Evolutionary conservation across 495 filamentous ascomycete species (phyloP).

Genomic region (Hypoxylon perforatum): DNA sequence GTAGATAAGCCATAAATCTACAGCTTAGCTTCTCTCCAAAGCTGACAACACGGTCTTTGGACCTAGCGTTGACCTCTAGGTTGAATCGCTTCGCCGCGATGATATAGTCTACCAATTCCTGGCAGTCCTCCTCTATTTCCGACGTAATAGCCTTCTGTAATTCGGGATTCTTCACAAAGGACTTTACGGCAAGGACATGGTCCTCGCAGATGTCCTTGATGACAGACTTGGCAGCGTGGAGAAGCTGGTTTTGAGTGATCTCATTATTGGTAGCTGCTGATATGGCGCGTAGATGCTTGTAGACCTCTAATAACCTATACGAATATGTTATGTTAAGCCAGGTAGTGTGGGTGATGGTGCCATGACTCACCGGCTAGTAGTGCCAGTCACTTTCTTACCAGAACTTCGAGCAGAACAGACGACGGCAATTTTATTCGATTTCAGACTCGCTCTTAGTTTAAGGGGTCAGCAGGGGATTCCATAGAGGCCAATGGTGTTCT

Average conservation of each 20-base stretch:
- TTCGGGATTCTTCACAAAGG: conserved; percentile 69
- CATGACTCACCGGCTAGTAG: conserved; percentile 87
- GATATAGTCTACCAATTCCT: conserved; percentile 65
- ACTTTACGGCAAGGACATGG: conserved; percentile 73
- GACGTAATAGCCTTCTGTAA: conserved; percentile 66
- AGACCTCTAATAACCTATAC: conserved; percentile 62
- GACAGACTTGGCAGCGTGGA: conserved; percentile 74
- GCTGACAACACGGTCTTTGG: conserved; percentile 89
- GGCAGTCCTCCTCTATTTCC: conserved; percentile 80
- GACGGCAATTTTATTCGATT: conserved; percentile 77
- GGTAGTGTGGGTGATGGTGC: conserved; percentile 4
- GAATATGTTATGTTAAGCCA: conserved; percentile 23
- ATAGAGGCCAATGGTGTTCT: conserved; percentile 13
- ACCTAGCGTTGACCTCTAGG: conserved; percentile 78
- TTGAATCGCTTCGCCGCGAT: conserved; percentile 67
- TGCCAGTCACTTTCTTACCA: conserved; percentile 88
- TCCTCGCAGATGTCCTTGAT: conserved; percentile 80
- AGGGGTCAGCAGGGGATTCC: conserved; percentile 25
- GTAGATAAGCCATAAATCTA: conserved; percentile 81
- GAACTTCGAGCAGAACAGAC: conserved; percentile 95
- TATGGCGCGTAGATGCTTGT: conserved; percentile 76
- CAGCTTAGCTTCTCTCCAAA: conserved; percentile 95
- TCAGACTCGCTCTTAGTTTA: conserved; percentile 69
- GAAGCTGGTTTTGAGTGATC: conserved; percentile 70
- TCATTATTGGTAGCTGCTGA: conserved; percentile 72